Percentiles rank a stretch among this genome's conserved stretches.
phyloP scores from a whole-genome alignment of 208 protist species.

The Acanthamoeba royreba region DNA sequence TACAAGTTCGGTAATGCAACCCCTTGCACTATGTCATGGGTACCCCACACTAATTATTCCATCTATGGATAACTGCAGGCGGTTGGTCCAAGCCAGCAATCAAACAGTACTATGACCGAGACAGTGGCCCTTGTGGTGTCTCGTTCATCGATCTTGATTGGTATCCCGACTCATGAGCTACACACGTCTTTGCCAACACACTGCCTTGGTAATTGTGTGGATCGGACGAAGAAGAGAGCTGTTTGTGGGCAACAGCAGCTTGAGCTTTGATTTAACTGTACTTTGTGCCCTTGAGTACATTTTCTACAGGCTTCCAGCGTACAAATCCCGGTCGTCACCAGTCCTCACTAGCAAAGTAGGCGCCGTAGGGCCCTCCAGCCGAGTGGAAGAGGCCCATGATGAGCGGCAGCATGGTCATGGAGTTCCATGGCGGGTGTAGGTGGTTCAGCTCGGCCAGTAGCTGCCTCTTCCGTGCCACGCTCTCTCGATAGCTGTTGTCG shows the following conservation, averaged over 20 bases:
- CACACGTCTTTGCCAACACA: too few relatives aligned
- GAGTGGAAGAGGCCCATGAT: neutral
- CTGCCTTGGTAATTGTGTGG: too few relatives aligned
- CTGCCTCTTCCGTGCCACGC: neutral
- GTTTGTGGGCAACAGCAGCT: too few relatives aligned
- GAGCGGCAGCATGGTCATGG: neutral
- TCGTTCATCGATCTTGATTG: neutral
- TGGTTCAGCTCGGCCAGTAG: neutral
- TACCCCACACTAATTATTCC: neutral
- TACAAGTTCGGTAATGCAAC: neutral
- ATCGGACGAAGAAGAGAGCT: too few relatives aligned
- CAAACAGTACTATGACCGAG: slow-evolving; percentile 19
- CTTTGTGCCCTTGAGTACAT: too few relatives aligned
- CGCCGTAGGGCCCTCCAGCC: neutral
- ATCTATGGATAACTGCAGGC: neutral
- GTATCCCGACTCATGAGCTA: too few relatives aligned
- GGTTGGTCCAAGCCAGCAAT: neutral
- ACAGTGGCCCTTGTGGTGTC: neutral
- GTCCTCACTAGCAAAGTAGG: neutral
- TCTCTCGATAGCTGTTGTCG: neutral
- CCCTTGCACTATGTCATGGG: neutral
- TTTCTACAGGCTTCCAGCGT: too few relatives aligned
- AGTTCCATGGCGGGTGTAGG: neutral
- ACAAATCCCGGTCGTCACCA: neutral
- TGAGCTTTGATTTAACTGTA: too few relatives aligned